These are phyloP conservation scores for Hypholoma fasciculare DNA, from an alignment of 768 basidiomycete species.

Conservation along the genomic window DNA sequence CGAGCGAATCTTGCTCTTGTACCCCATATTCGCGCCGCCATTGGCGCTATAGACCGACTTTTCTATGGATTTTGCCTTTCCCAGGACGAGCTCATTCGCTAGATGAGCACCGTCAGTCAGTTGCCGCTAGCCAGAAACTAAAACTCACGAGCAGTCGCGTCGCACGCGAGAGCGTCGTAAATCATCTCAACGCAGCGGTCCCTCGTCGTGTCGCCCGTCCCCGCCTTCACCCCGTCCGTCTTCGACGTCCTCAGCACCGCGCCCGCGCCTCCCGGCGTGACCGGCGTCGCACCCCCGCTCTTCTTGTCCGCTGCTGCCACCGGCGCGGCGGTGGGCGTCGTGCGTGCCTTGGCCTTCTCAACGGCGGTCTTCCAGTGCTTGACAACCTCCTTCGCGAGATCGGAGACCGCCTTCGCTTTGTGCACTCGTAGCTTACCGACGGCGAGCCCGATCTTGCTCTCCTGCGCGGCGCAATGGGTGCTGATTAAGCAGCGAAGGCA, in stretches of 20 bases:
- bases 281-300: conserved; percentile 31
- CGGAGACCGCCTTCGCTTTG: conserved; percentile 68
- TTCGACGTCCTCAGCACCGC: conserved; percentile 55
- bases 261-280: conserved; percentile 33
- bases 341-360: conserved; percentile 55
- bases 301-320: conserved; percentile 15
- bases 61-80: conserved; percentile 73
- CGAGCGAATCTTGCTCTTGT: conserved; percentile 82
- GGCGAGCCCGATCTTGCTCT: conserved; percentile 90
- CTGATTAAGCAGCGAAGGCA: conserved; percentile 14
- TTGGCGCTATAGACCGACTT: conserved; percentile 53
- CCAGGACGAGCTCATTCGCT: conserved; percentile 72
- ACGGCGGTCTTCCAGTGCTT: conserved; percentile 91
- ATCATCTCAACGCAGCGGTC: conserved; percentile 89
- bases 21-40: conserved; percentile 45
- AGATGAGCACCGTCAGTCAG: conserved; percentile 1
- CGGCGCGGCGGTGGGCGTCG: conserved; percentile 1
- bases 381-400: conserved; percentile 87
- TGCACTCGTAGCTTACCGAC: conserved; percentile 87
- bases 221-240: conserved; percentile 64
- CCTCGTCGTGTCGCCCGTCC: conserved; percentile 70
- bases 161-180: conserved; percentile 87
- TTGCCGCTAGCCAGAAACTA: background rate
- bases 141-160: conserved; percentile 85
- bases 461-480: conserved; percentile 42